Evolutionary conservation across 495 filamentous ascomycete genomes (phyloP), one percentile per base, ranked within the genome.

Genomic region (Thermothielavioides terrestris): DNA sequence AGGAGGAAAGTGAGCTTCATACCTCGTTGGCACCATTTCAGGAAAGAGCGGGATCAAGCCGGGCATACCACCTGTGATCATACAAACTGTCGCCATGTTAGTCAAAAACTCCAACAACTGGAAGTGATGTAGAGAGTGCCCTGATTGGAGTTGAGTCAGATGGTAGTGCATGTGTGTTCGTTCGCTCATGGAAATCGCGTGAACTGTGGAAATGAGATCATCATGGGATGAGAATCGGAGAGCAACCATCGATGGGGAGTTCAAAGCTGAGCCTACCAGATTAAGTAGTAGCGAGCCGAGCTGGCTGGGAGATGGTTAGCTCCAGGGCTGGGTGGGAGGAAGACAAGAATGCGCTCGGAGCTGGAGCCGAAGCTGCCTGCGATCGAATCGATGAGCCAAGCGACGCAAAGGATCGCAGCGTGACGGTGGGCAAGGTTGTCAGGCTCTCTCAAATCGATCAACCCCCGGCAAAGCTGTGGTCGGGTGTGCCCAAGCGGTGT

Each of bases 91-190:
- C 17, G 11, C 6, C 14, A 28, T 35, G 47, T 55, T 31, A 55
- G 53, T 40, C 34, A 39, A 43, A 22, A 30, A 7, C 35, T 6
- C 31, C 8, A 23, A 35, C 6, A 28, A 22, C 22, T n/a, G 10
- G 4, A 21, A 10, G n/a, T n/a, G n/a, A n/a, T n/a, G n/a, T n/a
- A n/a, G 17, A 34, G 11, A 18, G 17, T 17, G 20, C 43, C 9
- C 8, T 28, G 38, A 26, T 15, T n/a, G 14, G 41, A 25, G 15
- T 38, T 18, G 37, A 56, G 61, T 97, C 91, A 97, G 91, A 95
- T 95, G 91, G 91, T 97, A 84, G 83, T 97, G 91, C 91, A 97
- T 97, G 90, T 94, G 70, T 83, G 84, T 92, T 86, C 84, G 72
- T 74, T 73, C 86, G 89, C 85, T 90, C 91, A 66, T 34, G 90